Evolutionary conservation across 305 asterid species (phyloP).

Genomic region (Rubia peregrina): DNA sequence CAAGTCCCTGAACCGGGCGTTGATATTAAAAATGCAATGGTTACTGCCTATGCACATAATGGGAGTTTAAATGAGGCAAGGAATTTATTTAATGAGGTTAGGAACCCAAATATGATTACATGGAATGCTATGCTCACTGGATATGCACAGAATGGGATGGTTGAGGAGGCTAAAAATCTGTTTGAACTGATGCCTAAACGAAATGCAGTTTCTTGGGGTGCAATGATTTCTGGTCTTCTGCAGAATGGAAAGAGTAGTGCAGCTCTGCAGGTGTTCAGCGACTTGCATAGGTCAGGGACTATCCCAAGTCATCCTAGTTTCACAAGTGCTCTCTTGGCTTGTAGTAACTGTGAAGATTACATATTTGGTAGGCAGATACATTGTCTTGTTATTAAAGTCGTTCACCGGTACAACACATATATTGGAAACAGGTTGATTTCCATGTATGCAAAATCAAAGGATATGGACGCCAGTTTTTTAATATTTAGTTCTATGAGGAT

Average conservation of each 20-base stretch:
- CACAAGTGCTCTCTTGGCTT: conserved; percentile 19
- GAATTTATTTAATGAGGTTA: conserved; percentile 16
- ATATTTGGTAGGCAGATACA: conserved; percentile 21
- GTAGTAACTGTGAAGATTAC: conserved; percentile 17
- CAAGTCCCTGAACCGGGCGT: conserved; percentile 8
- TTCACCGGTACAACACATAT: conserved; percentile 14
- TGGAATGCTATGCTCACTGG: conserved; percentile 23
- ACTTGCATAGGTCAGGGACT: conserved; percentile 15
- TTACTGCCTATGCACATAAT: conserved; percentile 21
- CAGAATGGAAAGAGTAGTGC: conserved; percentile 14
- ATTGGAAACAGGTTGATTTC: conserved; percentile 22
- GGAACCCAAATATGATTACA: conserved; percentile 12
- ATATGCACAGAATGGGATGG: conserved; percentile 25
- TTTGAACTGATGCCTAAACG: conserved; percentile 19
- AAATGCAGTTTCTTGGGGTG: conserved; percentile 20
- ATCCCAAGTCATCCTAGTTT: conserved; percentile 14
- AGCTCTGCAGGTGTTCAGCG: conserved; percentile 16
- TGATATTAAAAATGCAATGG: conserved; percentile 21
- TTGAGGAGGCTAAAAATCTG: conserved; percentile 20
- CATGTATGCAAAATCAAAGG: conserved; percentile 24
- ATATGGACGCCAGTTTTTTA: conserved; percentile 9
- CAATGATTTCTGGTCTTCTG: conserved; percentile 21
- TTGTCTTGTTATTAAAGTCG: conserved; percentile 17
- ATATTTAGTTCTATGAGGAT: neutral
- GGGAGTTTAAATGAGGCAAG: conserved; percentile 20